Percentiles rank a stretch among this genome's conserved stretches.
Evolutionary conservation across 768 basidiomycete species (phyloP).

Genomic region (Amanita muscaria): DNA sequence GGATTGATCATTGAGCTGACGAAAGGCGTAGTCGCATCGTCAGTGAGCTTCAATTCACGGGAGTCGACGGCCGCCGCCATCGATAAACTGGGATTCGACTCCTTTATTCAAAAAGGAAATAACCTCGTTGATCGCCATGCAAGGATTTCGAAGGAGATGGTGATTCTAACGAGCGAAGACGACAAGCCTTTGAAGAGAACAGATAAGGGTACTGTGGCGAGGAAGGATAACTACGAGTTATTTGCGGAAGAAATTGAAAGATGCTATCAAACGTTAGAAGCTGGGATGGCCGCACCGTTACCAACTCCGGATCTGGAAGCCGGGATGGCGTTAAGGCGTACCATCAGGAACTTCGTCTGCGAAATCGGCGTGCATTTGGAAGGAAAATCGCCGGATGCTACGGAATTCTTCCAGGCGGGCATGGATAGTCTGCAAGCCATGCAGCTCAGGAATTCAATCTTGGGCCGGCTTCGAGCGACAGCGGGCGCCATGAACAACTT

Average conservation of each 20-base stretch:
- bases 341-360: constrained; percentile 17
- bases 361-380: constrained; percentile 12
- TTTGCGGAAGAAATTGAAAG: constrained; percentile 27
- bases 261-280: constrained; percentile 23
- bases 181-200: constrained; percentile 25
- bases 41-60: background rate
- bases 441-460: constrained; percentile 23
- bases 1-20: constrained; percentile 30
- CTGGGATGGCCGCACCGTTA: constrained; percentile 16
- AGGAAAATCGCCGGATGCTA: constrained; percentile 10
- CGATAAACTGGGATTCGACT: constrained; percentile 13
- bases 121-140: constrained; percentile 28
- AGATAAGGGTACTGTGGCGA: constrained; percentile 29
- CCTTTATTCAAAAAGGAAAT: constrained; percentile 27
- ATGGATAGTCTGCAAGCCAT: constrained; percentile 34
- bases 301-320: constrained; percentile 16
- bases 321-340: constrained; percentile 15
- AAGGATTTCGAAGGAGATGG: constrained; percentile 29
- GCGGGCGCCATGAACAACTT: constrained; percentile 14
- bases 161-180: constrained; percentile 25
- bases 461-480: constrained; percentile 18
- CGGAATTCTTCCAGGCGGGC: constrained; percentile 31
- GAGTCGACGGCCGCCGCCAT: background rate
- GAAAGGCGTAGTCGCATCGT: constrained; percentile 1
- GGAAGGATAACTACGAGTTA: constrained; percentile 21